Percentiles rank a stretch among this genome's conserved stretches.
phyloP scores from a whole-genome alignment of 495 filamentous ascomycete species.

The Parachaetomium inaequale region DNA sequence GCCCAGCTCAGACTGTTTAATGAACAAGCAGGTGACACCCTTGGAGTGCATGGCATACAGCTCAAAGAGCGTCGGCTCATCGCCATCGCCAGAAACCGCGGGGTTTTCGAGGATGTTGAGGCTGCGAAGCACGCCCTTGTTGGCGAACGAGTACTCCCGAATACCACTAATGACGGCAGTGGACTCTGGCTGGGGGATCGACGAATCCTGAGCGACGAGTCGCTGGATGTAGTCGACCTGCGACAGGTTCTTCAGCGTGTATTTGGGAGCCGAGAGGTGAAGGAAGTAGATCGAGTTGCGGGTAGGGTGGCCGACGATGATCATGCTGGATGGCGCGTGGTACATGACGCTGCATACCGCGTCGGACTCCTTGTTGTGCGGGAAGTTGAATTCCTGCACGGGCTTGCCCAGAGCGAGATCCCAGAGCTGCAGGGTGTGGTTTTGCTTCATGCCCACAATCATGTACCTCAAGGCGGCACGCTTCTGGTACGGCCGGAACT shows the following conservation, averaged over 20 bases:
- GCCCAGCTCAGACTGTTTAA: conserved; percentile 84
- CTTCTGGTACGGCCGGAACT: conserved; percentile 83
- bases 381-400: conserved; percentile 94
- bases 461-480: conserved; percentile 85
- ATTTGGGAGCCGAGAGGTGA: conserved; percentile 87
- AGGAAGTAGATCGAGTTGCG: conserved; percentile 97
- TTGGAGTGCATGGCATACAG: conserved; percentile 97
- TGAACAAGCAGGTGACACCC: conserved; percentile 78
- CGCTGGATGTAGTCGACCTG: conserved; percentile 83
- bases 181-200: conserved; percentile 77
- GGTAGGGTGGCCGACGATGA: conserved; percentile 92
- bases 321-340: conserved; percentile 82
- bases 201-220: conserved; percentile 66
- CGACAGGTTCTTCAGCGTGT: conserved; percentile 72
- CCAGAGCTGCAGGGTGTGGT: conserved; percentile 98
- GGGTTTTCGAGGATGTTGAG: conserved; percentile 74
- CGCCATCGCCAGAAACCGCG: conserved; percentile 48
- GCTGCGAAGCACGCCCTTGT: conserved; percentile 85
- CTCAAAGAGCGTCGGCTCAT: conserved; percentile 71
- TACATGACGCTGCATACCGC: conserved; percentile 95
- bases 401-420: conserved; percentile 92
- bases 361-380: conserved; percentile 94
- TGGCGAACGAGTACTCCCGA: conserved; percentile 85
- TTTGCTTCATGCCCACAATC: conserved; percentile 97
- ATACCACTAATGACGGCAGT: conserved; percentile 96